A percentile compares a stretch with the other conserved stretches of the same genome.
Conservation (phyloP, 2,329 filamentous ascomycete species). For the Hirsutella rhossiliensis region DNA sequence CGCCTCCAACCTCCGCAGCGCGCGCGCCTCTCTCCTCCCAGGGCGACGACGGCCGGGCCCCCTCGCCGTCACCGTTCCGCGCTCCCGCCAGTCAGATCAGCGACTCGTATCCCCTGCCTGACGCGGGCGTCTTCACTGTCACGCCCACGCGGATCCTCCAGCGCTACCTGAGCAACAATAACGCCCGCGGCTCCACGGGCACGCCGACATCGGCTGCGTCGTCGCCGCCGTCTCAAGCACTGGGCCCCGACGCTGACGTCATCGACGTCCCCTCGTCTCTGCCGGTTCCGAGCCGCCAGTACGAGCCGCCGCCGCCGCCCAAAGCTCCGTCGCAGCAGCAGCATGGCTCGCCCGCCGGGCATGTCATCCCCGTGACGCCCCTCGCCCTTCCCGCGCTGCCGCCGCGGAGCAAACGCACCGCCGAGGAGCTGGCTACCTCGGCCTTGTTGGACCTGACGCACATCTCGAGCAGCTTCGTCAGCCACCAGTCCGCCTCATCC, state of each 20-base stretch:
- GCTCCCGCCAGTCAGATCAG: conserved; percentile 37
- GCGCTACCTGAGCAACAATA: conserved; percentile 33
- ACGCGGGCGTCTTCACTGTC: conserved; percentile 11
- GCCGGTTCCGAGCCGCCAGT: conserved; percentile 5
- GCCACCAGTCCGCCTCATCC: conserved; percentile 5
- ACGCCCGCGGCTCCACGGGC: conserved; percentile 11
- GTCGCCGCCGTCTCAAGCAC: not conserved
- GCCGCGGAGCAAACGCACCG: conserved; percentile 1
- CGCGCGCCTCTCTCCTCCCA: not conserved
- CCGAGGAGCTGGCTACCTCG: not conserved
- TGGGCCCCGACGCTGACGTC: not conserved
- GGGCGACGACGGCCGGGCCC: no score
- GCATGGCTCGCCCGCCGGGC: not conserved
- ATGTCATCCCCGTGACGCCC: conserved; percentile 15
- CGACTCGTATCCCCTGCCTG: conserved; percentile 38
- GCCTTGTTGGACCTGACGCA: conserved; percentile 16
- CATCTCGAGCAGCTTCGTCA: conserved; percentile 17
- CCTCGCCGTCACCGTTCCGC: conserved; percentile 21
- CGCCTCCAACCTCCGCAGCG: conserved; percentile 9
- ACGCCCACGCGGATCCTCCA: conserved; percentile 40
- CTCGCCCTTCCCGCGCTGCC: not conserved
- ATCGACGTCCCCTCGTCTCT: conserved; percentile 14
- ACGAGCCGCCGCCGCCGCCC: not conserved
- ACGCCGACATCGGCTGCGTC: conserved; percentile 11
- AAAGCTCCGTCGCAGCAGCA: conserved; percentile 1